phyloP scores from a whole-genome alignment of 2,329 filamentous ascomycete species.

The Lecanicillium sp. region DNA sequence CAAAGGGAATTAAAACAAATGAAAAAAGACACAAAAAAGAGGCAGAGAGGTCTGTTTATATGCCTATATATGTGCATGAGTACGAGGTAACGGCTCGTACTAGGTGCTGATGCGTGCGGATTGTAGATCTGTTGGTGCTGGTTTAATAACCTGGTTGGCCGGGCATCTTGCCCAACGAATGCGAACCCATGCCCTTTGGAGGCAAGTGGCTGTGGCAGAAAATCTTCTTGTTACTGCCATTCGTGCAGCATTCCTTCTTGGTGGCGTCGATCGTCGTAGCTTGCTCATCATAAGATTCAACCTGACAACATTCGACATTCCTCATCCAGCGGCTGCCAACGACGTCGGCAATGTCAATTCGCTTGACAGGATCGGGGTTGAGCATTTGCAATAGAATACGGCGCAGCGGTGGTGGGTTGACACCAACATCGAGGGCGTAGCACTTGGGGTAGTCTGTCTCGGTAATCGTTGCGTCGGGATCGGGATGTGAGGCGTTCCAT shows the following conservation, averaged over 20 bases:
- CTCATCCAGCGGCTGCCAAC: slow-evolving; percentile 65
- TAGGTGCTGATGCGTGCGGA: too few species aligned
- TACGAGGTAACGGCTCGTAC: too few species aligned
- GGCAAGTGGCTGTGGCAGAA: slow-evolving; percentile 53
- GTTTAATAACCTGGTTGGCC: slow-evolving; percentile 44
- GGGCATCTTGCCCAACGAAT: slow-evolving; percentile 47
- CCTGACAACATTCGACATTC: slow-evolving; percentile 69
- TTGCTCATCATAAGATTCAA: slow-evolving; percentile 60
- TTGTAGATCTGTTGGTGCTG: slow-evolving; percentile 1
- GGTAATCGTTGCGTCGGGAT: slow-evolving; percentile 28
- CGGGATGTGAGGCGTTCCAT: slow-evolving; percentile 50
- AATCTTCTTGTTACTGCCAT: slow-evolving; percentile 38
- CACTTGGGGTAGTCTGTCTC: slow-evolving; percentile 60
- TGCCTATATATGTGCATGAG: too few species aligned
- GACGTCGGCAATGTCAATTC: slow-evolving; percentile 61
- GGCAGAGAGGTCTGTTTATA: too few species aligned
- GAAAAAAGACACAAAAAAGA: too few species aligned
- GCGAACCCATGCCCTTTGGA: slow-evolving; percentile 32
- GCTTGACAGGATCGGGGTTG: slow-evolving; percentile 64
- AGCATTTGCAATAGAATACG: slow-evolving; percentile 73
- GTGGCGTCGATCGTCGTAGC: slow-evolving; percentile 53
- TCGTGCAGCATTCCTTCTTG: slow-evolving; percentile 40
- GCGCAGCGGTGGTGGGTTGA: slow-evolving; percentile 61
- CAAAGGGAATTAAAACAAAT: too few species aligned
- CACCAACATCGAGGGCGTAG: slow-evolving; percentile 52